phyloP scores from a whole-genome alignment of 768 basidiomycete genomes.

The Russula earlei region DNA sequence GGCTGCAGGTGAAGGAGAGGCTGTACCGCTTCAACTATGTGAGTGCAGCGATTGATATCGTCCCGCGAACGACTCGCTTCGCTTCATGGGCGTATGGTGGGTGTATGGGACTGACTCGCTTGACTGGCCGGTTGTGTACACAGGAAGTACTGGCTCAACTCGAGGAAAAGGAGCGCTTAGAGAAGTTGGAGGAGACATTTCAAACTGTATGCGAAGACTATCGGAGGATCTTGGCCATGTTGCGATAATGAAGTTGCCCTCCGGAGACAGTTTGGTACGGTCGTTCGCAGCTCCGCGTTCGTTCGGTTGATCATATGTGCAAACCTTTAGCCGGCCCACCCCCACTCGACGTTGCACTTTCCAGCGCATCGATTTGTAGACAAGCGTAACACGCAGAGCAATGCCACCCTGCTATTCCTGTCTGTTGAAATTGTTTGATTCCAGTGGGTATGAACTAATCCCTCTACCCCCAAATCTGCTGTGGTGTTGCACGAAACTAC shows the following conservation, averaged over 20 bases:
- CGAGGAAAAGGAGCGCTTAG: conserved; percentile 76
- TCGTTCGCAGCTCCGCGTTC: not conserved
- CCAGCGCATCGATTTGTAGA: not conserved
- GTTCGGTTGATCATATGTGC: not conserved
- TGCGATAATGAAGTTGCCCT: conserved; percentile 20
- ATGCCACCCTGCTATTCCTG: not conserved
- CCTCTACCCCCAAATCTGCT: not conserved
- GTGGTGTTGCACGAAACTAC: not conserved
- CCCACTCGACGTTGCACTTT: not conserved
- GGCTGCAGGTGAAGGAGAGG: conserved; percentile 90
- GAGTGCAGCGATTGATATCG: conserved; percentile 26
- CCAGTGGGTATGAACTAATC: not conserved
- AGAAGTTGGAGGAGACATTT: conserved; percentile 91
- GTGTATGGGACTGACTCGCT: too few relatives aligned
- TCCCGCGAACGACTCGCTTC: not conserved
- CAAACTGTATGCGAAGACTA: conserved; percentile 82
- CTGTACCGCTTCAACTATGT: conserved; percentile 94
- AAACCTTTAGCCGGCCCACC: not conserved
- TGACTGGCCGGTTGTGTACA: not conserved
- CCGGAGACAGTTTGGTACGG: not conserved
- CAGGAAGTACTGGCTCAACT: conserved; percentile 85
- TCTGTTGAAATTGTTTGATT: not conserved
- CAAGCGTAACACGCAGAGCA: not conserved
- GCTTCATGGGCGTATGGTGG: not conserved
- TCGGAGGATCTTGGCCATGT: conserved; percentile 57